Evolutionary conservation across 495 filamentous ascomycete species (phyloP), one percentile per base, ranked within the genome.

Genomic region (Pyrenula aspistea): DNA sequence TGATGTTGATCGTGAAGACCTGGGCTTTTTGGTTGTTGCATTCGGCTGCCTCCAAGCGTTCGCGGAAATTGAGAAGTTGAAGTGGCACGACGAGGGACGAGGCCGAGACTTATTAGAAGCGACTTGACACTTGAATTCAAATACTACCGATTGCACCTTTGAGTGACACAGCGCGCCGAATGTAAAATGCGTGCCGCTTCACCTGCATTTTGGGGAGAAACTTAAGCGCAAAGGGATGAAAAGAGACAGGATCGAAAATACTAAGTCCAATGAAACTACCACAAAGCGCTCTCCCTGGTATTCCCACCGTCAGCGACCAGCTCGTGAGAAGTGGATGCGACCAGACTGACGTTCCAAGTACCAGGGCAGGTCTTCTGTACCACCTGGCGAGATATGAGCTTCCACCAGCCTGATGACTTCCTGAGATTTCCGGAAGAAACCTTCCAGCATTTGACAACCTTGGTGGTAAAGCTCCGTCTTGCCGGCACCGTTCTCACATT

Each of bases 1-100:
- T 68, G 93, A 98, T 72, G 88, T 91, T n/a, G 92, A 96, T 53
- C 77, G 94, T 21, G 93, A 98, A 76, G 91, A 95, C 67, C 73
- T 97, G 52, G 93, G 93, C 2, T 97, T 97, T 62, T 63, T 98
- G 60, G 92, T 95, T 12, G 88, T 95, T 23, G 91, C 75, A 0
- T 83, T 98, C 82, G 71, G 80, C 53, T 95, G 92, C 56, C 75
- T 92, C 51, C 85, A 87, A 60, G 84, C 81, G 0, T 91, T 87
- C 69, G 84, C 81, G 49, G 65, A 63, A 53, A 71, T 66, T 8
- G 83, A 86, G 62, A 72, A 63, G 57, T 68, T 67, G 53, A 70
- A 61, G 52, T 83, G 79, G 82, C 68, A 65, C 22, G 54, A 8
- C 50, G 50, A 52, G 8, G 20, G 56, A 2, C 15, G 4, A 15